Base-by-base conservation (phyloP, 495 filamentous ascomycete species). In the Parmelia sp. region DNA sequence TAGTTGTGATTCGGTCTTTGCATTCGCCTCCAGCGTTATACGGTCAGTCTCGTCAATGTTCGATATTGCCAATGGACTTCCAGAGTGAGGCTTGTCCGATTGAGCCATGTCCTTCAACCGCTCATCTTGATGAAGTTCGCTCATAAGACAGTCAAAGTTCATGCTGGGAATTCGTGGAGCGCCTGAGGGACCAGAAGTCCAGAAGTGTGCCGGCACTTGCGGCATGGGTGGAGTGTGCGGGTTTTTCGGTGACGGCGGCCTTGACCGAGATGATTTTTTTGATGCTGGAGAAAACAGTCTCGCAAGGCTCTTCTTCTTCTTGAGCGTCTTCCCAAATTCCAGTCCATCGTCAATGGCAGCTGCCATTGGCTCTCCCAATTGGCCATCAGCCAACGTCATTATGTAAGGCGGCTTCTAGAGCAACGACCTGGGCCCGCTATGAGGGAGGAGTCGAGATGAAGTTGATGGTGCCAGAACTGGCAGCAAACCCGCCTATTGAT, bases 281-380 rank as follows among this genome's bases (percentile, higher is more conserved):
- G 66, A 70, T 3, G 63, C 25, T 19, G 63, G 25, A 29, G 66
- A 68, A 40, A 71, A 61, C n/a, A 67, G 42, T 40, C 66, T 65
- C 37, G 66, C 58, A n/a, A 71, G 63, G 61, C 69, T 71, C 58
- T 66, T 71, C 60, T 65, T 66, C 42, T 67, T 66, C 64, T 68
- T 68, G 36, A 71, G 36, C 9, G 64, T 57, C 60, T 63, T 65
- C 21, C 33, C 49, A 39, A 23, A 23, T 51, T 60, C 27, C 3
- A 23, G 8, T 44, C 51, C 27, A 37, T 45, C 40, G 53, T 42
- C 53, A 45, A 23, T 45, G 14, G 39, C 12, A 63, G 15, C 23
- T 45, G 53, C 35, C 49, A 44, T 19, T 57, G 51, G 40, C 39
- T 31, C 61, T 57, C 29, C 53, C 19, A 57, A 23, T n/a, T 37